phyloP scores from a whole-genome alignment of 1,284 basidiomycete species.

The Cryptococcus hybrid region DNA sequence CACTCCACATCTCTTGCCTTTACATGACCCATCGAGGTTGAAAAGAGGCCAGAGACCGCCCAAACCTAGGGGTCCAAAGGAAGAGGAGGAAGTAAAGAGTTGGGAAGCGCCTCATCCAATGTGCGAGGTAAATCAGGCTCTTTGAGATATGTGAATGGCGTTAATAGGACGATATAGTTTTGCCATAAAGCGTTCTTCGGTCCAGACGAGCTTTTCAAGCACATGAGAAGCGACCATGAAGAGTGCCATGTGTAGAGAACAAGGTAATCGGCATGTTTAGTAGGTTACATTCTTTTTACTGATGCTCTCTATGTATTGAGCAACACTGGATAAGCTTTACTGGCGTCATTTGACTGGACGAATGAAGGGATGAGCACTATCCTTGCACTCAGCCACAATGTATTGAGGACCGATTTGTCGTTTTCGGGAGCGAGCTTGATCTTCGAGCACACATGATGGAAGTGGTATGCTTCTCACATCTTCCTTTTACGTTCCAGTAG shows the following conservation, averaged over 20 bases:
- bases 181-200: constrained; percentile 87
- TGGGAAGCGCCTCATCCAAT: constrained; percentile 52
- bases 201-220: constrained; percentile 87
- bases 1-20: constrained; percentile 62
- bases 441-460: constrained; percentile 85
- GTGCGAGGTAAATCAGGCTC: constrained; percentile 51
- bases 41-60: constrained; percentile 52
- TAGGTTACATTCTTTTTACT: constrained; percentile 53
- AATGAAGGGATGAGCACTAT: constrained; percentile 58
- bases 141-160: not conserved
- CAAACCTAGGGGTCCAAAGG: constrained; percentile 35
- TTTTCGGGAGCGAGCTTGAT: constrained; percentile 84
- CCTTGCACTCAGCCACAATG: constrained; percentile 75
- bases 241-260: constrained; percentile 92
- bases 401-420: constrained; percentile 87
- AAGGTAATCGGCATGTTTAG: constrained; percentile 80
- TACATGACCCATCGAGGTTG: constrained; percentile 75
- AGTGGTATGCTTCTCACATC: constrained; percentile 29
- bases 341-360: too few species aligned
- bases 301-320: constrained; percentile 57
- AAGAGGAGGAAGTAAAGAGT: constrained; percentile 42
- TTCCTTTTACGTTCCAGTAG: not conserved
- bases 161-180: constrained; percentile 63
- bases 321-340: constrained; percentile 34
- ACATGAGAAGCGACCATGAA: constrained; percentile 92